These are phyloP conservation scores for Aspergillus cristatus DNA, from an alignment of 495 filamentous ascomycete species.

Conservation along the genomic window DNA sequence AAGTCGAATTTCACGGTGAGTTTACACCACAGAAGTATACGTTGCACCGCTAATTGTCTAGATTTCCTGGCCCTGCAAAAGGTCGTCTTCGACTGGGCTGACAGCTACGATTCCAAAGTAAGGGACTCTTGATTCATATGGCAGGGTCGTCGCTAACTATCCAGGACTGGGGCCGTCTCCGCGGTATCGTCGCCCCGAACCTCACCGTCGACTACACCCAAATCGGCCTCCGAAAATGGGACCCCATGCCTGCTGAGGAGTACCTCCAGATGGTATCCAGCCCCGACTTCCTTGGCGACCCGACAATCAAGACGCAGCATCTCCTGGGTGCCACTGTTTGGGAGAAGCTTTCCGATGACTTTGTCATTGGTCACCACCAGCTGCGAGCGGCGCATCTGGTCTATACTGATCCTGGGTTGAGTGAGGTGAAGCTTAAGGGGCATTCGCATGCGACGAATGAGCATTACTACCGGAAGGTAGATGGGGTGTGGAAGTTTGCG, in stretches of 20 bases:
- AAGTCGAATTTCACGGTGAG: too few relatives aligned
- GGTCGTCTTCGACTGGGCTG: slow-evolving; percentile 60
- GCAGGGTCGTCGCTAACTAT: too few relatives aligned
- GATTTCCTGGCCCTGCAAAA: too few relatives aligned
- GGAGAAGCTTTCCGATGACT: slow-evolving; percentile 58
- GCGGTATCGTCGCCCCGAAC: slow-evolving; percentile 62
- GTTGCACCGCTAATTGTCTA: too few relatives aligned
- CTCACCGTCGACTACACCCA: slow-evolving; percentile 62
- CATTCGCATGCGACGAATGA: slow-evolving; percentile 64
- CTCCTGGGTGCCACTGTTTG: slow-evolving; percentile 64
- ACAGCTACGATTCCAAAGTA: slow-evolving; percentile 68
- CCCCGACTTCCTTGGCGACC: slow-evolving; percentile 59
- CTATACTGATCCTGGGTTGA: slow-evolving; percentile 16
- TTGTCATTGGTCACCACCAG: slow-evolving; percentile 67
- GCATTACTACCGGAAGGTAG: slow-evolving; percentile 64
- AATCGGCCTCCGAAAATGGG: slow-evolving; percentile 32
- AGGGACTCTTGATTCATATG: too few relatives aligned
- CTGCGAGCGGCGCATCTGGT: slow-evolving; percentile 61
- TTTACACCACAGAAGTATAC: too few relatives aligned
- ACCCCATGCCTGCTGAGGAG: slow-evolving; percentile 61
- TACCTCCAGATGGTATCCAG: slow-evolving; percentile 62
- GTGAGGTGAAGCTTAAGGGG: slow-evolving; percentile 27
- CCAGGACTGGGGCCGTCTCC: slow-evolving; percentile 59
- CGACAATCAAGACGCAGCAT: slow-evolving; percentile 64
- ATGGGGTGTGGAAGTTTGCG: slow-evolving; percentile 77